phyloP scores from a whole-genome alignment of 306 rosid species.

The Citrullus amarus region DNA sequence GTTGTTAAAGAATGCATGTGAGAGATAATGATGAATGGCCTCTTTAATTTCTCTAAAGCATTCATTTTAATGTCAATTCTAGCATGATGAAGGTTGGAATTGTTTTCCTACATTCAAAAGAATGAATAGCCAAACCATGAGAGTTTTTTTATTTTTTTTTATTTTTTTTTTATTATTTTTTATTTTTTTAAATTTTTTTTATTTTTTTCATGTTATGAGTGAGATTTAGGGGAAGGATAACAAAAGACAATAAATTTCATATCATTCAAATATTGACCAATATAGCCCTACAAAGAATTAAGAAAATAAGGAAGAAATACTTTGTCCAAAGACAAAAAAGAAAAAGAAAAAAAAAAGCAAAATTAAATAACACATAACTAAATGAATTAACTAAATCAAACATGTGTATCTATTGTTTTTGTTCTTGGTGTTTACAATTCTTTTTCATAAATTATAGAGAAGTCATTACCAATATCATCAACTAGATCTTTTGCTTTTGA shows the following conservation, averaged over 20 bases:
- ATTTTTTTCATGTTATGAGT: not conserved
- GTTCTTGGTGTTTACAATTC: not conserved
- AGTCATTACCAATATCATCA: not conserved
- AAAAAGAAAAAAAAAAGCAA: rapidly evolving
- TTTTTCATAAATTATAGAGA: not conserved
- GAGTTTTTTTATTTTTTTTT: not conserved
- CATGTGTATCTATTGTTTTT: not conserved
- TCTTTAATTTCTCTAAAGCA: not conserved
- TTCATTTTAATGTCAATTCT: not conserved
- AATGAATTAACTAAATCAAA: no score
- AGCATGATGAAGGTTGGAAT: not conserved
- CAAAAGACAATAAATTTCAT: not conserved
- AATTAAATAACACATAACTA: not conserved
- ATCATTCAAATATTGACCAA: not conserved
- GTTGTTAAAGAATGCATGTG: not conserved
- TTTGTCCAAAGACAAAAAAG: not conserved
- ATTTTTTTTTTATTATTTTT: no score
- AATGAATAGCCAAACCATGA: not conserved
- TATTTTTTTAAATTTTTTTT: no score
- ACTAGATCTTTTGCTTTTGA: no score
- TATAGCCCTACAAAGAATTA: not conserved
- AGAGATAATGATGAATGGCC: not conserved
- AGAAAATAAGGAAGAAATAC: no score
- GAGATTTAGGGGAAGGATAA: not conserved
- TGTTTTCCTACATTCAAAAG: not conserved